Evolutionary conservation across 805 yeast genomes (phyloP).

Genomic region (Ogataea thermomethanolica): DNA sequence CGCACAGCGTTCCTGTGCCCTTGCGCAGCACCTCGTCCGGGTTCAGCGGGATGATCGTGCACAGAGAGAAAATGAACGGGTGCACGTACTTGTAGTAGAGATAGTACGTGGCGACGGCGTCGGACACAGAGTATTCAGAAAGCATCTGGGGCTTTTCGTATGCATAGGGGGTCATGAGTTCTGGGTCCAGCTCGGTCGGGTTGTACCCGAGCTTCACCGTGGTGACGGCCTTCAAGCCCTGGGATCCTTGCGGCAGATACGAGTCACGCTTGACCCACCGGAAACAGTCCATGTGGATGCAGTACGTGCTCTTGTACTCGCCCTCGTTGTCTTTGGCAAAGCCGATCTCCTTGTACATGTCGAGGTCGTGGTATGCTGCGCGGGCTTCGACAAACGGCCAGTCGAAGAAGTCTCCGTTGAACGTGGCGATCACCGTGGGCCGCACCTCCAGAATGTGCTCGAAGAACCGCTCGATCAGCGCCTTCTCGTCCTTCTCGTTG

Average conservation of each 20-base stretch:
- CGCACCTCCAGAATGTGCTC: slow-evolving; percentile 83
- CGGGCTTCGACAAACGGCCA: slow-evolving; percentile 98
- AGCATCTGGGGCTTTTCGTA: slow-evolving; percentile 86
- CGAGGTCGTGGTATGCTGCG: slow-evolving; percentile 76
- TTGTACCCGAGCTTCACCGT: slow-evolving; percentile 93
- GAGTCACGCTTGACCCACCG: slow-evolving; percentile 98
- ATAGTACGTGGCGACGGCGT: slow-evolving; percentile 98
- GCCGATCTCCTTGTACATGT: slow-evolving; percentile 91
- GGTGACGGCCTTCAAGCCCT: slow-evolving; percentile 96
- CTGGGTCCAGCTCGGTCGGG: slow-evolving; percentile 96
- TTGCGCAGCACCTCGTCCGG: slow-evolving; percentile 95
- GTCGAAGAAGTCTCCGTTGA: slow-evolving; percentile 97
- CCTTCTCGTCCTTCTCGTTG: slow-evolving; percentile 84
- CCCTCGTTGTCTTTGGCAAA: slow-evolving; percentile 86
- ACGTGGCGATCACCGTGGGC: slow-evolving; percentile 97
- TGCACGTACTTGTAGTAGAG: slow-evolving; percentile 94
- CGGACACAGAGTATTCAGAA: slow-evolving; percentile 97
- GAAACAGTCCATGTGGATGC: slow-evolving; percentile 96
- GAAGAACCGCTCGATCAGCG: slow-evolving; percentile 69
- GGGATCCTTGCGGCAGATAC: slow-evolving; percentile 96
- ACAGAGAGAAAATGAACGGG: slow-evolving; percentile 92
- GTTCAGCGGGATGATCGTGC: slow-evolving; percentile 91
- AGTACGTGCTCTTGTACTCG: slow-evolving; percentile 87
- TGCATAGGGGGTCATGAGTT: slow-evolving; percentile 97
- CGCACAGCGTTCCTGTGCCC: slow-evolving; percentile 98